Base-by-base conservation (phyloP, 2,329 filamentous ascomycete species). In the Aspergillus vadensis region DNA sequence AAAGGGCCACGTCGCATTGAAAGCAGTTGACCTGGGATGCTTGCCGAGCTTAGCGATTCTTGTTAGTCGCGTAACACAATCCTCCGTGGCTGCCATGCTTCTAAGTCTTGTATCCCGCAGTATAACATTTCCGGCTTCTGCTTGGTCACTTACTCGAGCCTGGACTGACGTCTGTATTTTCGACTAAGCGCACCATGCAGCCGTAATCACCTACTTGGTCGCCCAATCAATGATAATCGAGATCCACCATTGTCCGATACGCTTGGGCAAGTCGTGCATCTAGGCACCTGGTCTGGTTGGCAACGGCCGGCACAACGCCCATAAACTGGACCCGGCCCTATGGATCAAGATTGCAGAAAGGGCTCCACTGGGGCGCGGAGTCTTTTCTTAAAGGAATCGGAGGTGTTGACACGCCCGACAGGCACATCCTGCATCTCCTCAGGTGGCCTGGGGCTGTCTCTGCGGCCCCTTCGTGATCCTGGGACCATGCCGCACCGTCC, bases 21-120 rank as follows among this genome's bases (percentile, higher is more conserved):
- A 43, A 60, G 51, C 57, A 36, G 54, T 53, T 27, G 44, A 59
- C 51, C 41, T 55, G n/a, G 38, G 38, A 54, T 51, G 55, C 38
- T 55, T 61, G 59, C 59, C 30, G 30, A 63, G 57, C 55, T 59
- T 61, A 25, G 56, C 56, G 52, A 63, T 59, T 36, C 56, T 55
- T 64, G 36, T 65, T 66, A 58, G 63, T 66, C 66, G 61, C 63
- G 65, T 70, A 32, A 60, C 64, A 69, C 67, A 64, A 57, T 64
- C 63, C 63, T 59, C 60, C 62, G 71, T 74, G 70, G 72, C 69
- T 69, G 71, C 71, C 72, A 74, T 74, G 71, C 68, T 65, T 57
- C 65, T 65, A 57, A 12, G 63, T 60, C 50, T 69, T 70, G 67
- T 71, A 69, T 67, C 69, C 66, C 67, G 63, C 57, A 54, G 57